Conservation (phyloP, 2,329 filamentous ascomycete genomes). For the Cryphonectria naterciae region DNA sequence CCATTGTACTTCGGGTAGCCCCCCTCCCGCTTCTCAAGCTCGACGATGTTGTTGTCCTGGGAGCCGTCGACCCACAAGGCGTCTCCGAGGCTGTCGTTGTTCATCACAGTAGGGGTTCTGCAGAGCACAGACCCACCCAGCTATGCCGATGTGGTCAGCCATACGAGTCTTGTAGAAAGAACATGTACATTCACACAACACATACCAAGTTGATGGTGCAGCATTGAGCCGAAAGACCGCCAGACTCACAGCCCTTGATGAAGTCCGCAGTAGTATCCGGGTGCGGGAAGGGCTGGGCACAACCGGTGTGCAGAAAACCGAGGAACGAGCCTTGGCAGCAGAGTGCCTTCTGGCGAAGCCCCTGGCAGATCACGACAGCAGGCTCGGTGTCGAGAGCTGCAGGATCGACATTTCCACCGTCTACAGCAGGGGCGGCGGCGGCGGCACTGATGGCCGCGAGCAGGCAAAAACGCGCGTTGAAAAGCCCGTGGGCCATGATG, state of each 20-base stretch:
- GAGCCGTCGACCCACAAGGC: background rate
- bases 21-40: background rate
- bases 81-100: background rate
- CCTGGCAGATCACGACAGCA: background rate
- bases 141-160: background rate
- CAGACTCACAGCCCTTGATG: background rate
- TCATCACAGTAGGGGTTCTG: background rate
- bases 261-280: background rate
- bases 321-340: constrained; percentile 1
- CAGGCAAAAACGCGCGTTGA: background rate
- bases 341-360: background rate
- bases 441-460: background rate
- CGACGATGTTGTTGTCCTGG: too few relatives aligned
- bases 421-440: background rate
- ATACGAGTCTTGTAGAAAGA: background rate
- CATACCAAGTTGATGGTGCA: constrained; percentile 15
- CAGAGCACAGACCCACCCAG: constrained; percentile 7
- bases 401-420: background rate
- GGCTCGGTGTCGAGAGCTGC: background rate
- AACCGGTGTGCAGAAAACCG: constrained; percentile 8
- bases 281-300: background rate
- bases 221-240: background rate
- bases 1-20: background rate
- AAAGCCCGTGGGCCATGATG: background rate
- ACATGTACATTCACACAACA: background rate